Conservation (phyloP, 352 stramenopile species). For the Pythium volutum region DNA sequence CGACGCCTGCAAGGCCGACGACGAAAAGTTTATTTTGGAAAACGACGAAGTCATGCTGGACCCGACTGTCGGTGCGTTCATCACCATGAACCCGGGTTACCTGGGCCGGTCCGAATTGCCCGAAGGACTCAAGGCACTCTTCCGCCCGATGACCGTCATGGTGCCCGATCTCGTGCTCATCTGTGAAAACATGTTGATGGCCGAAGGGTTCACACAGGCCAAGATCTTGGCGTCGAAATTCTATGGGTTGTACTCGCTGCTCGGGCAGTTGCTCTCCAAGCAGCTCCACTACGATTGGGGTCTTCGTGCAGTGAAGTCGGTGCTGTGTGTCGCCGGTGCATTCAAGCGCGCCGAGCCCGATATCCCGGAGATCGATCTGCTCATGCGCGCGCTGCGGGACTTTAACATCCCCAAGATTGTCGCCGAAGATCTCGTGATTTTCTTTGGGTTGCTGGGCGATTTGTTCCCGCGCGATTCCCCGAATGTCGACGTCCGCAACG, state of each 20-base stretch:
- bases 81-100: constrained; percentile 98
- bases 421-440: constrained; percentile 93
- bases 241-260: constrained; percentile 93
- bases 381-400: constrained; percentile 95
- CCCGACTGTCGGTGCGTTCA: constrained; percentile 92
- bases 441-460: constrained; percentile 93
- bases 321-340: constrained; percentile 91
- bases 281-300: constrained; percentile 96
- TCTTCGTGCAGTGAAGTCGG: constrained; percentile 93
- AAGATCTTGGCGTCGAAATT: constrained; percentile 96
- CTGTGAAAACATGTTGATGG: constrained; percentile 98
- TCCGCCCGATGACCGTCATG: constrained; percentile 96
- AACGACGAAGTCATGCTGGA: constrained; percentile 92
- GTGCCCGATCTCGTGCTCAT: constrained; percentile 95
- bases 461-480: constrained; percentile 90
- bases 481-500: constrained; percentile 86
- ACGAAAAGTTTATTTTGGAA: constrained; percentile 93
- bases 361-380: constrained; percentile 89
- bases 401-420: constrained; percentile 98
- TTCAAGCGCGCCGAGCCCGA: constrained; percentile 95
- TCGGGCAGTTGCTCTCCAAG: constrained; percentile 92
- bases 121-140: constrained; percentile 94
- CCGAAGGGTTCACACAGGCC: constrained; percentile 93
- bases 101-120: constrained; percentile 92
- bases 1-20: constrained; percentile 93